Conservation (phyloP, 768 basidiomycete genomes). For the Pisolithus tinctorius region DNA sequence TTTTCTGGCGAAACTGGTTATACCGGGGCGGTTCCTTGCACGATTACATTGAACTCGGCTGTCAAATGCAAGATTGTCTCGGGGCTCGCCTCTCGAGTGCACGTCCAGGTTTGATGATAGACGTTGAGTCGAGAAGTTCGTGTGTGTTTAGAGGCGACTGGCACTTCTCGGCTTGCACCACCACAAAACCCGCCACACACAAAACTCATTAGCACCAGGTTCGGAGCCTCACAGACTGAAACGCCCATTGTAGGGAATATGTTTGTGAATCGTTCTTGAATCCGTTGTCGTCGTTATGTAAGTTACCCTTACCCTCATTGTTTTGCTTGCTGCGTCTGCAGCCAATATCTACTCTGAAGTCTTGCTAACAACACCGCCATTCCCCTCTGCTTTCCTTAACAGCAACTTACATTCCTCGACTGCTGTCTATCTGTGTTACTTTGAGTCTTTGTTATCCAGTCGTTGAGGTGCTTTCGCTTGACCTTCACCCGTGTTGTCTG, state of each 20-base stretch:
- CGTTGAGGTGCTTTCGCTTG: slow-evolving; percentile 15
- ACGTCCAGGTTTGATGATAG: slow-evolving; percentile 17
- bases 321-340: slow-evolving; percentile 14
- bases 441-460: slow-evolving; percentile 26
- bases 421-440: slow-evolving; percentile 20
- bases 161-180: slow-evolving; percentile 18
- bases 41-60: no score
- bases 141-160: slow-evolving; percentile 18
- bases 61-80: slow-evolving; percentile 3
- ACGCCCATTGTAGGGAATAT: slow-evolving; percentile 24
- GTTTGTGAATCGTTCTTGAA: slow-evolving; percentile 23
- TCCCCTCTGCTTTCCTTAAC: slow-evolving; percentile 6
- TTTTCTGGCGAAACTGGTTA: background rate
- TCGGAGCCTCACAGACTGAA: slow-evolving; percentile 17
- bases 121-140: slow-evolving; percentile 17
- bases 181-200: slow-evolving; percentile 19
- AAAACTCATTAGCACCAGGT: slow-evolving; percentile 19
- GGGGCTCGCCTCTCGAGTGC: slow-evolving; percentile 11
- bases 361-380: slow-evolving; percentile 16
- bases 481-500: slow-evolving; percentile 21
- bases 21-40: background rate
- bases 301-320: slow-evolving; percentile 22
- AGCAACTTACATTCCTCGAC: slow-evolving; percentile 18
- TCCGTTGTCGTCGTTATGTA: slow-evolving; percentile 27
- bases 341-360: slow-evolving; percentile 6